These are phyloP conservation scores for Eremothecium sinecaudum DNA, from an alignment of 1,139 yeast species.

Conservation along the genomic window DNA sequence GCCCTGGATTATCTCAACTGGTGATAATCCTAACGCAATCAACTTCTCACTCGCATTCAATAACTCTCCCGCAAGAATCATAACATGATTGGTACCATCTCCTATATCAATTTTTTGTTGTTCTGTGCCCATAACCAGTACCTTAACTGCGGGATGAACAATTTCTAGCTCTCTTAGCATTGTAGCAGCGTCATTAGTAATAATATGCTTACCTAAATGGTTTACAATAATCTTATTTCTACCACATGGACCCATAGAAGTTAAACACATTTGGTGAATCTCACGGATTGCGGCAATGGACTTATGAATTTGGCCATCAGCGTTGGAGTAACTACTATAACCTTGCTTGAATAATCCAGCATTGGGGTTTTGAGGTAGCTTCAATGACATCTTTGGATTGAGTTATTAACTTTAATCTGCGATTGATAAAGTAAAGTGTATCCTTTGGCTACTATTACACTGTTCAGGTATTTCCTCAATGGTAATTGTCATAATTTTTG, in stretches of 20 bases:
- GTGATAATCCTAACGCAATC: conserved; percentile 74
- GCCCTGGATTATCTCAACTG: conserved; percentile 86
- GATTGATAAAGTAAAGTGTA: too few relatives aligned
- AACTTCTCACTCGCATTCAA: conserved; percentile 76
- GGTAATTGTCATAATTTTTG: too few relatives aligned
- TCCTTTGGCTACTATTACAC: too few relatives aligned
- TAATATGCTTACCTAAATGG: conserved; percentile 68
- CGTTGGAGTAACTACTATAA: conserved; percentile 77
- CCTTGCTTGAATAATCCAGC: conserved; percentile 94
- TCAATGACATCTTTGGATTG: conserved; percentile 58
- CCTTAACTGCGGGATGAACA: conserved; percentile 95
- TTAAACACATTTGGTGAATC: conserved; percentile 79
- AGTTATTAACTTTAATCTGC: background rate
- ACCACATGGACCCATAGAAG: conserved; percentile 97
- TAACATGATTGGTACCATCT: conserved; percentile 63
- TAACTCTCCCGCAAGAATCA: conserved; percentile 84
- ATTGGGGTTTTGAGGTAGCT: conserved; percentile 88
- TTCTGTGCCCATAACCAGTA: conserved; percentile 90
- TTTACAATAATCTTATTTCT: conserved; percentile 92
- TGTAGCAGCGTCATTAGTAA: conserved; percentile 95
- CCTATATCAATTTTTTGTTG: conserved; percentile 93
- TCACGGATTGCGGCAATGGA: conserved; percentile 93
- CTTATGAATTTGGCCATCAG: conserved; percentile 89
- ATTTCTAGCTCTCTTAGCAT: conserved; percentile 88
- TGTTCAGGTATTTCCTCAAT: too few relatives aligned